These are phyloP conservation scores for Solanum peruvianum DNA, from an alignment of 257 asterid species.

Conservation along the genomic window DNA sequence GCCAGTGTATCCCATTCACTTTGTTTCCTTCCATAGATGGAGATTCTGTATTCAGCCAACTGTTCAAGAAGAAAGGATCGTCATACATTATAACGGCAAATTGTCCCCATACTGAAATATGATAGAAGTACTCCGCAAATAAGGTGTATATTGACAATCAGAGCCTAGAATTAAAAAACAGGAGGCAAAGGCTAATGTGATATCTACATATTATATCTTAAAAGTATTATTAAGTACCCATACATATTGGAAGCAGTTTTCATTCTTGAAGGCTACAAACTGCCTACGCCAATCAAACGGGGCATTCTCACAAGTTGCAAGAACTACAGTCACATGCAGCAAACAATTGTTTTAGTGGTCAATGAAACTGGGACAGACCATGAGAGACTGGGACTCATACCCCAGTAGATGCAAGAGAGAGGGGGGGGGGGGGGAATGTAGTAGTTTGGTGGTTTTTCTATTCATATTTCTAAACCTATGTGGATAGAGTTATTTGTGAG, in stretches of 20 bases:
- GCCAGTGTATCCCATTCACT: slow-evolving; percentile 97
- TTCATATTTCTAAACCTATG: not conserved
- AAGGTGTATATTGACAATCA: not conserved
- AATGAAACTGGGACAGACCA: not conserved
- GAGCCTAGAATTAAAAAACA: not conserved
- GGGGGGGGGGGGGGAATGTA: not conserved
- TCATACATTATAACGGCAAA: not conserved
- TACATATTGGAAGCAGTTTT: not conserved
- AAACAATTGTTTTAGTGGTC: not conserved
- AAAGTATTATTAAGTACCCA: not conserved
- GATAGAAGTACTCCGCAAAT: not conserved
- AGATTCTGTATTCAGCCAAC: slow-evolving; percentile 91
- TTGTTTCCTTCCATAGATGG: slow-evolving; percentile 84
- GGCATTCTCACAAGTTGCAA: not conserved
- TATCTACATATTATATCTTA: not conserved
- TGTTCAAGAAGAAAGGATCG: slow-evolving; percentile 12
- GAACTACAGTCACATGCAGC: not conserved
- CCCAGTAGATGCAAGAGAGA: not conserved
- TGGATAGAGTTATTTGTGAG: not conserved
- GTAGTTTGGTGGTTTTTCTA: not conserved
- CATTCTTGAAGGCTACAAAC: not conserved
- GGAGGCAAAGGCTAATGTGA: not conserved
- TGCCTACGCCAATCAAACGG: not conserved
- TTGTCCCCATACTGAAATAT: not conserved
- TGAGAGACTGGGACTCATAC: not conserved